Percentiles rank a stretch among this genome's conserved stretches.
phyloP scores from a whole-genome alignment of 2,329 filamentous ascomycete genomes.

The Xylaria sp. region DNA sequence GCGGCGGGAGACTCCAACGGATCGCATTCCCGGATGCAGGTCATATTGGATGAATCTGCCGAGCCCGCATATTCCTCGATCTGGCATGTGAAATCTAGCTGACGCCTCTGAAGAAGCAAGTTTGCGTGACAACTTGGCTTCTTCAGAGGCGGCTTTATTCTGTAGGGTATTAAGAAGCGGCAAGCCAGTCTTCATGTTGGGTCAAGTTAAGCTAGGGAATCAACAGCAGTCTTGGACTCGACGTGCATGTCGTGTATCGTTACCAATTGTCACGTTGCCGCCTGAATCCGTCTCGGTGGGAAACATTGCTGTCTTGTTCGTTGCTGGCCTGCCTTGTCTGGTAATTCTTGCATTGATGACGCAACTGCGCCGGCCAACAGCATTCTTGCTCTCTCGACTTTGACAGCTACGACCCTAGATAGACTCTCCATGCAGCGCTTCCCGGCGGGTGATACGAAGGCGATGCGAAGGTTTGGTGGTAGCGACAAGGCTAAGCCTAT shows the following conservation, averaged over 20 bases:
- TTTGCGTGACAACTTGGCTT: slow-evolving; percentile 6
- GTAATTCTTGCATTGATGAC: not conserved
- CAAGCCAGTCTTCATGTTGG: not conserved
- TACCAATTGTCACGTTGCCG: slow-evolving; percentile 1
- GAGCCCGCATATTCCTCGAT: slow-evolving; percentile 17
- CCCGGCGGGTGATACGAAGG: not conserved
- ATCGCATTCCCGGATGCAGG: slow-evolving; percentile 35
- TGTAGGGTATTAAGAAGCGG: not conserved
- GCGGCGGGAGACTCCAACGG: slow-evolving; percentile 16
- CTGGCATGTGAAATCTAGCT: slow-evolving; percentile 32
- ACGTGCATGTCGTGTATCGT: not conserved
- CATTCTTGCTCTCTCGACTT: slow-evolving; percentile 3
- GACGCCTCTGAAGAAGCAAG: not conserved
- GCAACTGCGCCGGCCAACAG: not conserved
- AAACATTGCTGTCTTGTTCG: not conserved
- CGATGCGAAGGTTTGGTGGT: not conserved
- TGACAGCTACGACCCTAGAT: not conserved
- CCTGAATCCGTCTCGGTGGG: not conserved
- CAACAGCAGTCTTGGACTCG: not conserved
- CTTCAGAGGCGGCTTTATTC: not conserved
- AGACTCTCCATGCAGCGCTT: not conserved
- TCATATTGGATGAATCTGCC: slow-evolving; percentile 28
- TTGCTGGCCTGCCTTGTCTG: not conserved
- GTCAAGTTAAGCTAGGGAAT: not conserved
- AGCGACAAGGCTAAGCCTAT: slow-evolving; percentile 6